Evolutionary conservation across 2,329 filamentous ascomycete genomes (phyloP).

Genomic region (Rasamsonia emersonii): DNA sequence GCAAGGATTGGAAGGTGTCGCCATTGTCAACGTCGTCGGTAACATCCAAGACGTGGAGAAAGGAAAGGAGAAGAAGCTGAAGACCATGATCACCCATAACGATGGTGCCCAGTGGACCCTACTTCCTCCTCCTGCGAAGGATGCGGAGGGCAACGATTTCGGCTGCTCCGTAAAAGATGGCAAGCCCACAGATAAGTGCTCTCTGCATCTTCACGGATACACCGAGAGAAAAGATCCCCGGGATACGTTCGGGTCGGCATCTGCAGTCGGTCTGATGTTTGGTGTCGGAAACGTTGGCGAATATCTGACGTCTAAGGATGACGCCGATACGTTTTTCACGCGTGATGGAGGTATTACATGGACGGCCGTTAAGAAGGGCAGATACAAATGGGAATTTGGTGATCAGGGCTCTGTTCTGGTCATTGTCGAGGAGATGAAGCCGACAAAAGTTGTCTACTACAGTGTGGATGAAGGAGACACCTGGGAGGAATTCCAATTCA

Average conservation of each 20-base stretch:
- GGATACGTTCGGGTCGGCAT: constrained; percentile 80
- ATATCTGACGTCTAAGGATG: constrained; percentile 55
- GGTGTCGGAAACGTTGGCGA: constrained; percentile 84
- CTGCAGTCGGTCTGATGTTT: constrained; percentile 84
- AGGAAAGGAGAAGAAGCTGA: constrained; percentile 66
- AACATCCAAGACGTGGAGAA: constrained; percentile 59
- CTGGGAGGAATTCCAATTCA: constrained; percentile 71
- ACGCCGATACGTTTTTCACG: constrained; percentile 85
- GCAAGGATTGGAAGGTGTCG: constrained; percentile 81
- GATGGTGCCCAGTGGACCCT: constrained; percentile 83
- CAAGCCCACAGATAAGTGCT: constrained; percentile 55
- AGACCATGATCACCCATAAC: constrained; percentile 91
- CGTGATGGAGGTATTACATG: constrained; percentile 84
- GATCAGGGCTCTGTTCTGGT: constrained; percentile 92
- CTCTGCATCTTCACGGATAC: constrained; percentile 89
- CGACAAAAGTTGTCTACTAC: constrained; percentile 64
- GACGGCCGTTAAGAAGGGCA: constrained; percentile 76
- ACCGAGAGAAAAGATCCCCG: constrained; percentile 76
- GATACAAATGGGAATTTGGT: constrained; percentile 88
- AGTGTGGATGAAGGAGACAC: constrained; percentile 70
- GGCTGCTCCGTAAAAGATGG: constrained; percentile 55
- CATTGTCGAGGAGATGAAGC: constrained; percentile 63
- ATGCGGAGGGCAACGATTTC: constrained; percentile 63
- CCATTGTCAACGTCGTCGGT: constrained; percentile 73
- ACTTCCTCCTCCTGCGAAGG: constrained; percentile 61